These are phyloP conservation scores for Butyriboletus appendiculatus DNA, from an alignment of 1,284 basidiomycete genomes.

Conservation along the genomic window DNA sequence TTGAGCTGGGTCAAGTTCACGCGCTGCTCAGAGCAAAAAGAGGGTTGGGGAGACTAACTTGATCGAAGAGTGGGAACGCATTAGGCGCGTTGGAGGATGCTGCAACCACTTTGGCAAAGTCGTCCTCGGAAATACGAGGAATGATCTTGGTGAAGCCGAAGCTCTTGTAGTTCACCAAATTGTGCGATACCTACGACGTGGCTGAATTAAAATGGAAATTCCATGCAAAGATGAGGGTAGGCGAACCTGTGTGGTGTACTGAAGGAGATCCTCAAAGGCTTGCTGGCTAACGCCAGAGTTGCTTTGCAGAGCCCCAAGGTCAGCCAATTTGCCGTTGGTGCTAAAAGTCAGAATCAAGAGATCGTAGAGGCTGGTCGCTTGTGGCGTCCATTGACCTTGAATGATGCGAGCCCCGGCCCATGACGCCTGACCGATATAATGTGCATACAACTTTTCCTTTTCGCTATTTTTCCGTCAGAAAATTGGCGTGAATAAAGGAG, in stretches of 20 bases:
- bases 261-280: slow-evolving; percentile 69
- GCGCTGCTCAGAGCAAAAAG: not conserved
- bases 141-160: slow-evolving; percentile 86
- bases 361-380: slow-evolving; percentile 62
- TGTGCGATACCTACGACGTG: slow-evolving; percentile 62
- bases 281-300: slow-evolving; percentile 53
- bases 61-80: slow-evolving; percentile 61
- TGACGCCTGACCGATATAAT: slow-evolving; percentile 64
- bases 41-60: slow-evolving; percentile 41
- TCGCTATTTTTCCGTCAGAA: slow-evolving; percentile 41
- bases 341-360: slow-evolving; percentile 70
- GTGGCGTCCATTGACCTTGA: slow-evolving; percentile 77
- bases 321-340: slow-evolving; percentile 54
- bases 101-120: slow-evolving; percentile 65
- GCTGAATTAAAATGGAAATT: not conserved
- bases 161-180: slow-evolving; percentile 75
- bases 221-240: not conserved
- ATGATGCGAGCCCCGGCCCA: slow-evolving; percentile 85
- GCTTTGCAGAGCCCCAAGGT: slow-evolving; percentile 54
- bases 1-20: slow-evolving; percentile 49
- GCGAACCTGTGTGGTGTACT: slow-evolving; percentile 71
- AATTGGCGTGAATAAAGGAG: not conserved
- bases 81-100: slow-evolving; percentile 57
- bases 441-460: slow-evolving; percentile 76
- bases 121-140: slow-evolving; percentile 61